Percentiles rank a stretch among this genome's conserved stretches.
phyloP scores from a whole-genome alignment of 2,329 filamentous ascomycete genomes.

The Chaetomium strumarium region DNA sequence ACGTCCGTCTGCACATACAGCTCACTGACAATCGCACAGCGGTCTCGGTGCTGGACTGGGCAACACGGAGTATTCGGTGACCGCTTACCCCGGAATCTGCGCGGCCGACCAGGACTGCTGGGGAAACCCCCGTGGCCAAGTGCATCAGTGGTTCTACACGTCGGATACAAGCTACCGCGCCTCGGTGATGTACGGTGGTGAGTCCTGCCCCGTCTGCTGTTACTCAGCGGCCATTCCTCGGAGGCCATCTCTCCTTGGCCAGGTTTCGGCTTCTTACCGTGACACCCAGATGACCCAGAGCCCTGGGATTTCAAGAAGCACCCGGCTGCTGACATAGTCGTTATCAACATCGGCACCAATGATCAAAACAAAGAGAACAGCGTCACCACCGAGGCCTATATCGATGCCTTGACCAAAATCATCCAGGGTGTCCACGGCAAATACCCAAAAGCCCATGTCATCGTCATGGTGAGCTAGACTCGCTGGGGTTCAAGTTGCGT shows the following conservation, averaged over 20 bases:
- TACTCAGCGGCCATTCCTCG: not conserved
- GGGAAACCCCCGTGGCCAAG: constrained; percentile 44
- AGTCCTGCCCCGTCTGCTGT: constrained; percentile 18
- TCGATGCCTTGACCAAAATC: constrained; percentile 39
- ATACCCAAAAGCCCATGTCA: constrained; percentile 40
- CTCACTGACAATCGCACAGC: constrained; percentile 12
- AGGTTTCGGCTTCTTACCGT: not conserved
- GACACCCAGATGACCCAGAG: constrained; percentile 34
- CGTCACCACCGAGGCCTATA: constrained; percentile 34
- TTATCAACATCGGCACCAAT: constrained; percentile 44
- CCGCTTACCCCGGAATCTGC: constrained; percentile 54
- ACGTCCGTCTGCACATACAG: not conserved
- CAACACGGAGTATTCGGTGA: constrained; percentile 52
- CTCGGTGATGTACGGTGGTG: constrained; percentile 37
- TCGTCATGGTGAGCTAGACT: constrained; percentile 35
- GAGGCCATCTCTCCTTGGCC: not conserved
- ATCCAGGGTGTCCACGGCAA: constrained; percentile 42
- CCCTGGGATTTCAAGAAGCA: constrained; percentile 40
- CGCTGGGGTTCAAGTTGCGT: not conserved
- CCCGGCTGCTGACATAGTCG: constrained; percentile 38
- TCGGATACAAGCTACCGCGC: constrained; percentile 48
- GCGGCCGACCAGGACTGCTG: constrained; percentile 51
- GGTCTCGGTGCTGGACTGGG: constrained; percentile 51
- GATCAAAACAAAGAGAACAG: constrained; percentile 39
- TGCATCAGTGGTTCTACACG: constrained; percentile 53